Evolutionary conservation across 495 filamentous ascomycete species (phyloP), one percentile per base, ranked within the genome.

Genomic region (Terfezia boudieri): DNA sequence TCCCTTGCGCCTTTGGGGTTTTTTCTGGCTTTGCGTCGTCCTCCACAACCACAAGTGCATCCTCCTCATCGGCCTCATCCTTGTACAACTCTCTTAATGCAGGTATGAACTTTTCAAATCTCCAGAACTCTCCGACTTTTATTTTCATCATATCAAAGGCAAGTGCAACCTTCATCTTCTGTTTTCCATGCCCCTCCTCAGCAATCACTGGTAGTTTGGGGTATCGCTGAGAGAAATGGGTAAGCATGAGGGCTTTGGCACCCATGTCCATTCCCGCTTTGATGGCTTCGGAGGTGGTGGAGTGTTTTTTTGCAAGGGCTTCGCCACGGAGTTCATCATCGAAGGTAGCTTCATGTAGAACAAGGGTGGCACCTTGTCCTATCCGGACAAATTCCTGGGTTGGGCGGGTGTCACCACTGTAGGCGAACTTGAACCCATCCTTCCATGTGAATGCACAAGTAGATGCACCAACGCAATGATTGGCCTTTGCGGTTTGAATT

Each of bases 331-430:
- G 72, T 60, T 90, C 83, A 59, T 93, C 82, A 38, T 89, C 82
- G 60, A 98, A 98, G 0, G 90, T 98, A 56, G 88, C 87, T 73
- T 98, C 90, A 70, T 98, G 90, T 51, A 98, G 76, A 2, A 94
- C 73, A 3, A 98, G 70, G 4, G 86, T 90, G 1, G 83, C 80
- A 16, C 76, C 82, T 11, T 69, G 66, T 17, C 84, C 90, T 50
- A 93, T 83, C 14, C 62, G 49, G 8, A 76, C 77, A 57, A 96
- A 95, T 0, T 64, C 58, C 0, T 68, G 55, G 4, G 79, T 85
- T 0, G 90, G 90, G 5, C 90, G 74, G 62, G 87, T 94, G 67
- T 98, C 90, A 50, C 90, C 90, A 9, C 83, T 89, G 67, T 92
- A 98, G 50, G 85, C 83, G 54, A 90, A 73, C 65, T 89, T 92